Evolutionary conservation across 1,139 yeast species (phyloP), one percentile per base, ranked within the genome.

Genomic region (Scheffersomyces cryptocercus): DNA sequence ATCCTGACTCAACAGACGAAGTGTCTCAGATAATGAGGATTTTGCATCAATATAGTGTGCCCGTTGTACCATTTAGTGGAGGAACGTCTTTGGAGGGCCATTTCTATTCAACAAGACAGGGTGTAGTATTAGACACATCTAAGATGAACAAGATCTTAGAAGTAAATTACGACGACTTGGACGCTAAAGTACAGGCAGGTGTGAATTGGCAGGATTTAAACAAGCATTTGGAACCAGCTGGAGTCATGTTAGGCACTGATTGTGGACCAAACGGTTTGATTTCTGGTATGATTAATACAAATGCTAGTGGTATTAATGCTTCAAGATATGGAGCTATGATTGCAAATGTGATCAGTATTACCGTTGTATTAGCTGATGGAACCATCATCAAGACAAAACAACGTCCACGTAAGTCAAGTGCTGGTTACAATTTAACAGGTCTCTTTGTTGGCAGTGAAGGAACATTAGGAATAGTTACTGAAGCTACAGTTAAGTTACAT

Each of bases 61-160:
- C 79, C 0, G 73, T 72, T 16, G 86, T 89, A 26, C 96, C 96
- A 5, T 88, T 77, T 56, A 77, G 89, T 2, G 79, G 77, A 0
- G 77, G 77, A 0, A 68, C 77, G 0, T 69, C 77, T 3, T 54
- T 73, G 20, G 79, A 73, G 47, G 78, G 79, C 2, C 77, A 73
- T 52, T 70, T 73, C 50, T 67, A 60, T 47, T 69, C 75, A 8
- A 72, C 78, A 3, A 49, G 79, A 35, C 65, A 57, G 11, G 62
- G 65, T 3, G 59, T 72, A 5, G 68, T 71, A 13, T 41, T 73
- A 41, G 72, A 73, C 47, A 69, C 73, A 1, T 68, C 85, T 20
- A 53, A 53, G 36, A 71, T 73, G 77, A 62, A 68, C 39, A 50
- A 58, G 39, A 58, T 73, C 3, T 42, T 72, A 10, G 56, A 55